phyloP scores from a whole-genome alignment of 208 protist genomes.

The Crithidia thermophila region DNA sequence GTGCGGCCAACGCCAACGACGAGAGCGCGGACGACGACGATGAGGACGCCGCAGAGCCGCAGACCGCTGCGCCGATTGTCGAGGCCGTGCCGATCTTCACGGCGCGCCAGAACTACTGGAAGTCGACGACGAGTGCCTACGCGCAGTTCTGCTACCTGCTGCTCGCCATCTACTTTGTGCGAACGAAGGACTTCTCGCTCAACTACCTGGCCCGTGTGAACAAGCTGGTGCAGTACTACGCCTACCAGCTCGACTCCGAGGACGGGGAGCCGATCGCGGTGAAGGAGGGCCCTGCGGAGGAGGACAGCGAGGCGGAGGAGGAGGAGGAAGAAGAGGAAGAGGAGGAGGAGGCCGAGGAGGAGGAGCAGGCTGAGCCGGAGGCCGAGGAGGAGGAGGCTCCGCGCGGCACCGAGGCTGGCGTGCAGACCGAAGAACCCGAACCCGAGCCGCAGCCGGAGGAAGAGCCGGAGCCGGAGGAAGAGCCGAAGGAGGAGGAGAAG shows the following conservation, averaged over 20 bases:
- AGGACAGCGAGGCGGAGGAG: slow-evolving; percentile 1
- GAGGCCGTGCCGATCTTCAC: slow-evolving; percentile 23
- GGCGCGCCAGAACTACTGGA: slow-evolving; percentile 24
- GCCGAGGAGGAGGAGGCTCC: neutral
- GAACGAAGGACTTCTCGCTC: slow-evolving; percentile 38
- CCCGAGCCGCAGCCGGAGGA: neutral
- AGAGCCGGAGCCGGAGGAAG: neutral
- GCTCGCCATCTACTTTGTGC: slow-evolving; percentile 44
- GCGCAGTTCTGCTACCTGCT: slow-evolving; percentile 46
- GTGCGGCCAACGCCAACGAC: neutral
- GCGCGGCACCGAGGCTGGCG: slow-evolving; percentile 4
- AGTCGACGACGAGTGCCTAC: slow-evolving; percentile 35
- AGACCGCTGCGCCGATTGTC: neutral
- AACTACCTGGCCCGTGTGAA: slow-evolving; percentile 53
- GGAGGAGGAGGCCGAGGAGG: neutral
- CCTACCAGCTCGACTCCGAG: slow-evolving; percentile 24
- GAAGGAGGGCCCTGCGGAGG: slow-evolving; percentile 5
- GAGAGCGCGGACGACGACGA: neutral
- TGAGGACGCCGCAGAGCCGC: neutral
- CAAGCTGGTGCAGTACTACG: slow-evolving; percentile 48
- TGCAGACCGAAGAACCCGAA: slow-evolving; percentile 8
- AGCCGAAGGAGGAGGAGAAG: neutral
- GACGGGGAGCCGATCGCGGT: slow-evolving; percentile 27
- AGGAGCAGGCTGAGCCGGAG: neutral
- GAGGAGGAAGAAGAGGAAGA: slow-evolving; percentile 10